Evolutionary conservation across 371 early-diverging fungal species (phyloP).

Genomic region (Saksenaea oblongispora): DNA sequence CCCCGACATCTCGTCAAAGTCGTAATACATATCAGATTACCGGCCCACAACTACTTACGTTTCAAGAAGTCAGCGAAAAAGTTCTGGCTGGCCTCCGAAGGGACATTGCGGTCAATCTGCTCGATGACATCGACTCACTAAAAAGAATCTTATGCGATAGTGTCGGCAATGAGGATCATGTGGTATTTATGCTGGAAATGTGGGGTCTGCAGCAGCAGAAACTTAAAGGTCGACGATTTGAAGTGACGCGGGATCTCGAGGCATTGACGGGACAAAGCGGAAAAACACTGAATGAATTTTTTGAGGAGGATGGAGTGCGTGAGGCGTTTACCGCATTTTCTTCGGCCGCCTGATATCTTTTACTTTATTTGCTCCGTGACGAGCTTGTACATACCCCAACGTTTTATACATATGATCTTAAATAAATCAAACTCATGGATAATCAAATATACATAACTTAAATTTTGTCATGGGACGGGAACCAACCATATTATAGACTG

Average conservation of each 20-base stretch:
- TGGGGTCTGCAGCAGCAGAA: conserved; percentile 50
- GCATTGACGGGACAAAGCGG: conserved; percentile 56
- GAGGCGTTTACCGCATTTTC: conserved; percentile 33
- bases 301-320: conserved; percentile 43
- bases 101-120: conserved; percentile 29
- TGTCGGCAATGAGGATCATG: conserved; percentile 50
- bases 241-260: conserved; percentile 52
- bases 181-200: conserved; percentile 46
- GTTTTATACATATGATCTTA: conserved; percentile 9
- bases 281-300: conserved; percentile 48
- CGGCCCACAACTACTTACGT: conserved; percentile 41
- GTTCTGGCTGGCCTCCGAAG: conserved; percentile 40
- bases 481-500: not conserved
- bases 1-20: conserved; percentile 41
- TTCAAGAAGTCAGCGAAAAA: conserved; percentile 46
- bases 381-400: not conserved
- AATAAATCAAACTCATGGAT: not conserved
- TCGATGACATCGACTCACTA: conserved; percentile 30
- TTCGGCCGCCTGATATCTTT: conserved; percentile 16
- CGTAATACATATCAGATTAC: conserved; percentile 46
- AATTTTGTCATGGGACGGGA: conserved; percentile 4
- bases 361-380: not conserved
- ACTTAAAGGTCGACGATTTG: conserved; percentile 37
- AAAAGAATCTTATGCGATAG: conserved; percentile 36
- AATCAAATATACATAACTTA: not conserved